These are phyloP conservation scores for Thuidium tamariscinum DNA, from an alignment of 225 moss, liverwort and hornwort genomes.

Conservation along the genomic window DNA sequence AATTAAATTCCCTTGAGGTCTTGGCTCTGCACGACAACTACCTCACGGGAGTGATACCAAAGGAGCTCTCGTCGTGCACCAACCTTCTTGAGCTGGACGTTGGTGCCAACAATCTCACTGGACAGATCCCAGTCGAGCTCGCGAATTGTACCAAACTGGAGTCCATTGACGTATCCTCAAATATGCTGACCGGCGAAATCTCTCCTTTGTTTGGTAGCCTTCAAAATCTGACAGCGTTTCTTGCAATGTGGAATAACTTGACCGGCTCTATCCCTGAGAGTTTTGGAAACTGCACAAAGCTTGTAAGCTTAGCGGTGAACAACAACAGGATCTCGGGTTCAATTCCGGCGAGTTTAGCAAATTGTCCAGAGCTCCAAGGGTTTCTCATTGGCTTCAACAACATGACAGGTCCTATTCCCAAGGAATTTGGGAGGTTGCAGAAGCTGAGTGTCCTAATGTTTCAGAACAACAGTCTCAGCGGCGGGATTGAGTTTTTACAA, in stretches of 20 bases:
- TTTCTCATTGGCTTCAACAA: slow-evolving; percentile 27
- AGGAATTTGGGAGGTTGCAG: slow-evolving; percentile 19
- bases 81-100: slow-evolving; percentile 16
- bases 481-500: slow-evolving; percentile 13
- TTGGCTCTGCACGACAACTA: slow-evolving; percentile 15
- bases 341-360: slow-evolving; percentile 9
- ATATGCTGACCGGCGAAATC: slow-evolving; percentile 5
- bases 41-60: slow-evolving; percentile 5
- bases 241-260: slow-evolving; percentile 18
- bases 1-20: background rate
- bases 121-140: background rate
- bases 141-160: slow-evolving; percentile 1
- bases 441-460: slow-evolving; percentile 20
- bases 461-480: slow-evolving; percentile 15
- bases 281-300: slow-evolving; percentile 24
- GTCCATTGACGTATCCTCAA: slow-evolving; percentile 12
- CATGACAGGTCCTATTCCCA: slow-evolving; percentile 12
- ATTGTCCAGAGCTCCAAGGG: slow-evolving; percentile 14
- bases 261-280: slow-evolving; percentile 17
- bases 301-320: slow-evolving; percentile 16
- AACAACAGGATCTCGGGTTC: slow-evolving; percentile 18
- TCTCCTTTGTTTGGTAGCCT: slow-evolving; percentile 8
- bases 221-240: slow-evolving; percentile 1
- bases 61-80: background rate
- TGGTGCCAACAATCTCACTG: slow-evolving; percentile 27